Percentiles rank a stretch among this genome's conserved stretches.
phyloP scores from a whole-genome alignment of 371 early-diverging fungal species.

The Mortierella sp. region DNA sequence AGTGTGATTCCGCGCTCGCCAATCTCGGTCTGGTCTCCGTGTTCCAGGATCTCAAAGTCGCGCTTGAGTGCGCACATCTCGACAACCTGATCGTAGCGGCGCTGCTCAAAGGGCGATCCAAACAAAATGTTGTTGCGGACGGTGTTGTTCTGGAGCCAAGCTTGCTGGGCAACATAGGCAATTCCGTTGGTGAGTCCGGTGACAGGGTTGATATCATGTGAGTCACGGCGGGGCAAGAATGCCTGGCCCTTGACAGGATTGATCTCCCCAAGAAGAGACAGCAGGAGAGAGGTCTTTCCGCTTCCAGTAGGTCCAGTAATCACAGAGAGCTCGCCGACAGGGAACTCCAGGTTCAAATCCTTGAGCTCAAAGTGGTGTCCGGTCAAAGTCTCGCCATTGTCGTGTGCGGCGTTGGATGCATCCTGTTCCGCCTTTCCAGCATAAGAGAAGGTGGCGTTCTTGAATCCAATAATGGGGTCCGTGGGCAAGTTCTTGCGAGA shows the following conservation, averaged over 20 bases:
- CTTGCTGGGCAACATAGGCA: slow-evolving; percentile 86
- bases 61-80: slow-evolving; percentile 80
- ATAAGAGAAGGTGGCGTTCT: slow-evolving; percentile 63
- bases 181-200: slow-evolving; percentile 62
- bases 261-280: slow-evolving; percentile 63
- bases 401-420: slow-evolving; percentile 39
- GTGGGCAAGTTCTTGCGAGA: slow-evolving; percentile 57
- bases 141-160: slow-evolving; percentile 88
- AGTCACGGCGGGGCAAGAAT: slow-evolving; percentile 39
- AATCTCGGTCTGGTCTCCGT: slow-evolving; percentile 91
- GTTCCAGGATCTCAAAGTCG: slow-evolving; percentile 84
- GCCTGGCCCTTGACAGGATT: slow-evolving; percentile 60
- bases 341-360: slow-evolving; percentile 61
- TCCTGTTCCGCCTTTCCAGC: slow-evolving; percentile 49
- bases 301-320: slow-evolving; percentile 65
- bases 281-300: slow-evolving; percentile 63
- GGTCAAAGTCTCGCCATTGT: slow-evolving; percentile 19
- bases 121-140: slow-evolving; percentile 88
- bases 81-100: slow-evolving; percentile 73
- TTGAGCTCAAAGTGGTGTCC: slow-evolving; percentile 64
- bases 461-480: slow-evolving; percentile 62
- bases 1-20: slow-evolving; percentile 92
- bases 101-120: slow-evolving; percentile 76
- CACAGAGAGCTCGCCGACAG: slow-evolving; percentile 60
- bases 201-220: slow-evolving; percentile 54